A percentile compares a stretch with the other conserved stretches of the same genome.
phyloP scores from a whole-genome alignment of 257 asterid species.

The Solanum chiquidenum region DNA sequence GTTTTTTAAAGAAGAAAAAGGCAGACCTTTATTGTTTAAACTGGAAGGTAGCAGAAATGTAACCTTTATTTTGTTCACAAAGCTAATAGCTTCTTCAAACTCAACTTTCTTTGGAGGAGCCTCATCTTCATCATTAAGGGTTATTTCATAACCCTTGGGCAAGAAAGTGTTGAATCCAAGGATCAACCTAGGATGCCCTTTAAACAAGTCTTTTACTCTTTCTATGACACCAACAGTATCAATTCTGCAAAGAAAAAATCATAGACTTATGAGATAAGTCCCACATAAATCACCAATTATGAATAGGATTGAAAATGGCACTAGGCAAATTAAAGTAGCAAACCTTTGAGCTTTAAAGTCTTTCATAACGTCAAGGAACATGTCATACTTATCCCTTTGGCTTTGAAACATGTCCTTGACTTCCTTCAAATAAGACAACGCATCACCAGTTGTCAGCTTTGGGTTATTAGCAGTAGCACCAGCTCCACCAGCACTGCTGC shows the following conservation, averaged over 20 bases:
- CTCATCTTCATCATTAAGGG: slow-evolving; percentile 77
- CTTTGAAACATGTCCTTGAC: slow-evolving; percentile 97
- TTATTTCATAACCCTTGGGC: slow-evolving; percentile 95
- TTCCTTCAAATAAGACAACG: slow-evolving; percentile 82
- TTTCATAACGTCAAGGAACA: slow-evolving; percentile 96
- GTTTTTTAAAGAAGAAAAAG: not conserved
- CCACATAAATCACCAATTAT: not conserved
- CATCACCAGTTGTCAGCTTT: slow-evolving; percentile 89
- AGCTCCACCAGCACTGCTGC: slow-evolving; percentile 26
- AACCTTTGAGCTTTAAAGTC: slow-evolving; percentile 98
- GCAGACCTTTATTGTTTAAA: not conserved
- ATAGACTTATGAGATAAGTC: not conserved
- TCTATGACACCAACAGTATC: slow-evolving; percentile 92
- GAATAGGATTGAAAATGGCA: not conserved
- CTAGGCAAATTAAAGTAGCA: not conserved
- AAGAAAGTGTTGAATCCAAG: slow-evolving; percentile 97
- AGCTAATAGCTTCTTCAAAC: slow-evolving; percentile 91
- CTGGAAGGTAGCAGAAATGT: not conserved
- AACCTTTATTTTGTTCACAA: slow-evolving; percentile 96
- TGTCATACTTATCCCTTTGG: slow-evolving; percentile 85
- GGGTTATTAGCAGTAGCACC: slow-evolving; percentile 36
- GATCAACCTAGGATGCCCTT: slow-evolving; percentile 84
- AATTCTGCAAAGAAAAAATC: slow-evolving; percentile 41
- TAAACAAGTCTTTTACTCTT: slow-evolving; percentile 87
- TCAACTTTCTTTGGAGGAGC: slow-evolving; percentile 89